phyloP scores from a whole-genome alignment of 2,329 filamentous ascomycete genomes.

The Beauveria caledonica region DNA sequence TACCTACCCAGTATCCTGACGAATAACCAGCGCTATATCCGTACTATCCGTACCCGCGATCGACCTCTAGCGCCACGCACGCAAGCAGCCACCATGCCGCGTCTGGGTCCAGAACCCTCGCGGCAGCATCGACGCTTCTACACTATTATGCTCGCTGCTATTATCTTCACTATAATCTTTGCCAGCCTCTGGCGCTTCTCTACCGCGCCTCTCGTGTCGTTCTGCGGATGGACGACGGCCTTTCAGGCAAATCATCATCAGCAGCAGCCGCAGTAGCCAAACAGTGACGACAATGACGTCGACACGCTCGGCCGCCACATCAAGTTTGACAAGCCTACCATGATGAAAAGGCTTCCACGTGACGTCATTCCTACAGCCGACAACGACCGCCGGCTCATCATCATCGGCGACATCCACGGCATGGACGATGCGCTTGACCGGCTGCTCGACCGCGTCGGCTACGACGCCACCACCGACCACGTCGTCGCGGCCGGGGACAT shows the following conservation, averaged over 20 bases:
- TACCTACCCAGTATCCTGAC: too few species aligned
- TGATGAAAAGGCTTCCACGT: constrained; percentile 23
- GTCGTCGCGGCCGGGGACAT: constrained; percentile 71
- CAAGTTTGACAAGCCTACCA: constrained; percentile 24
- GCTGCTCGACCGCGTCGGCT: constrained; percentile 60
- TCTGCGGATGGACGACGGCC: background rate
- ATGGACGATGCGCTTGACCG: constrained; percentile 59
- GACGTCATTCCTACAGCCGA: constrained; percentile 24
- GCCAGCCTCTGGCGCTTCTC: background rate
- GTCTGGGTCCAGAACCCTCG: background rate
- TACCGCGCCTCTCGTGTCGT: background rate
- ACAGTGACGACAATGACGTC: constrained; percentile 24
- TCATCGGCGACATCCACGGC: constrained; percentile 91
- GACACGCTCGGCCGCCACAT: background rate
- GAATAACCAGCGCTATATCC: too few species aligned
- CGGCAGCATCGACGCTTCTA: background rate
- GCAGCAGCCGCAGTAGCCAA: background rate
- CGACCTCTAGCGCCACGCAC: constrained; percentile 1
- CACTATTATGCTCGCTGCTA: background rate
- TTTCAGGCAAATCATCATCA: background rate
- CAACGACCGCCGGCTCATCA: constrained; percentile 55
- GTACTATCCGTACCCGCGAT: background rate
- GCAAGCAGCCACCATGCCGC: constrained; percentile 1
- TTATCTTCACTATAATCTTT: background rate
- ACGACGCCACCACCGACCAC: constrained; percentile 54